Evolutionary conservation across 345 rosid genomes (phyloP).

Genomic region (Conringia planisiliqua): DNA sequence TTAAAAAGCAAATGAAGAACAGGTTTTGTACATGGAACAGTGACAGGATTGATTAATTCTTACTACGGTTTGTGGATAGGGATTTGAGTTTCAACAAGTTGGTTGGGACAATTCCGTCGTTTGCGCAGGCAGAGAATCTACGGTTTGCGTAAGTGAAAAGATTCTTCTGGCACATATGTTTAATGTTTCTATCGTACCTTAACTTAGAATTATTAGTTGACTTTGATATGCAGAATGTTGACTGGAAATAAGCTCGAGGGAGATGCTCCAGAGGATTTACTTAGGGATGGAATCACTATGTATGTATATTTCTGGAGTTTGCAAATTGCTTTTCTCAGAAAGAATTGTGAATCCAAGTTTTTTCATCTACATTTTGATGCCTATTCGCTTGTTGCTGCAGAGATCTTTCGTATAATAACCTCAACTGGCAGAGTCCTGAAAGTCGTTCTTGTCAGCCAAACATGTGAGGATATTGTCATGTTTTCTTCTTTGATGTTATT

Average conservation of each 20-base stretch:
- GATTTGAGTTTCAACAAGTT: conserved; percentile 67
- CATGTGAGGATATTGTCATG: conserved; percentile 35
- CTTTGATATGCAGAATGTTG: conserved; percentile 42
- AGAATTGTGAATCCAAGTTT: conserved; percentile 11
- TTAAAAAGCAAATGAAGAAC: not conserved
- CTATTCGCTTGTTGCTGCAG: conserved; percentile 39
- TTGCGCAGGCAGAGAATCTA: conserved; percentile 31
- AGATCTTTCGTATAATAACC: conserved; percentile 77
- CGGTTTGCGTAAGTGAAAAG: conserved; percentile 46
- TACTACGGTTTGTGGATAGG: conserved; percentile 32
- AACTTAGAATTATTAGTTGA: not conserved
- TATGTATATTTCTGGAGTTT: conserved; percentile 33
- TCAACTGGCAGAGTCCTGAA: conserved; percentile 47
- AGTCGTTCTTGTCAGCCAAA: conserved; percentile 49
- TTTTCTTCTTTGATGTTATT: conserved; percentile 12
- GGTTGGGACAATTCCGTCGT: conserved; percentile 44
- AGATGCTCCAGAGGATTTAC: conserved; percentile 48
- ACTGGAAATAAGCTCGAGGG: conserved; percentile 49
- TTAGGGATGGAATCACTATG: conserved; percentile 49
- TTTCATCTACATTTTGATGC: conserved; percentile 5
- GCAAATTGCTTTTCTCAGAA: not conserved
- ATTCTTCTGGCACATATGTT: not conserved
- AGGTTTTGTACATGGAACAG: not conserved
- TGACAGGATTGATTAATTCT: conserved; percentile 7
- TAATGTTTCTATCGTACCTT: not conserved